phyloP scores from a whole-genome alignment of 257 asterid genomes.

The Echites panduratus region DNA sequence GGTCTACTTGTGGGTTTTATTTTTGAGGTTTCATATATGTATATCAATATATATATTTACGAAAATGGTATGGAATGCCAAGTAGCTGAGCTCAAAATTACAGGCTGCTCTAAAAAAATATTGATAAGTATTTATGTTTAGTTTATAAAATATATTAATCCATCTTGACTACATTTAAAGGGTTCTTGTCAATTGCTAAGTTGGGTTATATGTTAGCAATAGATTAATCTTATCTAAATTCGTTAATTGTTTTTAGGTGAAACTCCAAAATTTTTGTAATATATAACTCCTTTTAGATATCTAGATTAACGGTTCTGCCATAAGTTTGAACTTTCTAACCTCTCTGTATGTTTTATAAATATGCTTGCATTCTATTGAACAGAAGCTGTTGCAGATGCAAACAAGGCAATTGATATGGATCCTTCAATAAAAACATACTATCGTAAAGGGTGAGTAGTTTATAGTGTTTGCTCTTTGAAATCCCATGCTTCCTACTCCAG shows the following conservation, averaged over 20 bases:
- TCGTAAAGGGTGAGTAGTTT: constrained; percentile 82
- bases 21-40: not conserved
- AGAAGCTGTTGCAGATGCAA: constrained; percentile 94
- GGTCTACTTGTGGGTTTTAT: not conserved
- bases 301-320: not conserved
- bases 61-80: too few relatives aligned
- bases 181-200: not conserved
- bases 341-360: not conserved
- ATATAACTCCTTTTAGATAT: not conserved
- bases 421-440: constrained; percentile 75
- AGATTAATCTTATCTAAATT: not conserved
- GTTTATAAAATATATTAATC: too few relatives aligned
- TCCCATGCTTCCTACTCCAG: not conserved
- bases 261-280: not conserved
- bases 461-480: not conserved
- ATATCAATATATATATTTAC: too few relatives aligned
- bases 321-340: not conserved
- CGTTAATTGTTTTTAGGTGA: not conserved
- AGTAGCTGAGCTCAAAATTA: too few relatives aligned
- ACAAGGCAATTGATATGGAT: constrained; percentile 68
- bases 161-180: too few relatives aligned
- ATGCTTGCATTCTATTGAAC: constrained; percentile 16
- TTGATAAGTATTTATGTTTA: too few relatives aligned
- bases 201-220: not conserved
- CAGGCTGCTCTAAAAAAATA: too few relatives aligned